Evolutionary conservation across 768 basidiomycete species (phyloP), one percentile per base, ranked within the genome.

Genomic region (Agrocybe praecox): DNA sequence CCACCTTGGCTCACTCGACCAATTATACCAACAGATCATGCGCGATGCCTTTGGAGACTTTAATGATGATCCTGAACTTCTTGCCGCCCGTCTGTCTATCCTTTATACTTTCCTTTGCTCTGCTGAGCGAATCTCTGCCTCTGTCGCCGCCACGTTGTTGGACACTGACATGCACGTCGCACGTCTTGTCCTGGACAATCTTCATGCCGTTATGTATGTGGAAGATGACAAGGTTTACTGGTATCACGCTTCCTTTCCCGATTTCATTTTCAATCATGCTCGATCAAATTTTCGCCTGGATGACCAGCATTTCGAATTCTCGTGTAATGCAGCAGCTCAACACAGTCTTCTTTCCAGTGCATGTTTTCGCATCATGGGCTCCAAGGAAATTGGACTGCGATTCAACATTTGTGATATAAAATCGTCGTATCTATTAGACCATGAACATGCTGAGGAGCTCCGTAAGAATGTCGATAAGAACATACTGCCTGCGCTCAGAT

Each of bases 361-460:
- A 7, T 65, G 65, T 52, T 69, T 69, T 46, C 24, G 42, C n/a
- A 34, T 63, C 48, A 65, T 68, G 26, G 9, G 4, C 9, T 29
- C 26, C 26, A 29, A 29, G 67, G 52, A 57, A 14, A 14, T 19
- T 10, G 26, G 26, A 2, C 49, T 65, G 14, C 40, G 36, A 6
- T 68, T 68, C 58, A 68, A 68, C 51, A 65, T 68, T 1, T 53
- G 52, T 15, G 52, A 67, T 19, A 56, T 67, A 4, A 22, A 57
- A 7, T 54, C 62, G n/a, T 68, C 63, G 1, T 65, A 58, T 34
- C 10, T 63, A 3, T 51, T 66, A 11, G 63, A 68, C 33, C 2
- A 6, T 19, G 47, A 63, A 11, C 47, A 57, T 14, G n/a, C 46
- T 29, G 26, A 29, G 10, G 15, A 5, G 12, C 43, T 57, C 7